Conservation (phyloP, 305 asterid species). For the Fraxinus sp. region DNA sequence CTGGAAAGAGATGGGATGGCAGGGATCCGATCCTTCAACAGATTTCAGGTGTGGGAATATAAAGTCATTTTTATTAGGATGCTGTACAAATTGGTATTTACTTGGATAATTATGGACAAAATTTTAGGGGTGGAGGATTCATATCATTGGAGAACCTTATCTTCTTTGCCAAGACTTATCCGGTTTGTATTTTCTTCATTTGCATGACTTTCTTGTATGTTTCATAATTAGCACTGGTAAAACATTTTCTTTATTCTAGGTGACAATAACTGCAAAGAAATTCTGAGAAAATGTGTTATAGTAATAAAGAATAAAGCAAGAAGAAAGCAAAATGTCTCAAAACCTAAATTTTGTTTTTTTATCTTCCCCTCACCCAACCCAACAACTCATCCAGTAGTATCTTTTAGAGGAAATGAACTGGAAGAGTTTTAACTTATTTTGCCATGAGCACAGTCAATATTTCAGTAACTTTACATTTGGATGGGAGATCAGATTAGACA, state of each 20-base stretch:
- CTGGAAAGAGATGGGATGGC: conserved; percentile 99
- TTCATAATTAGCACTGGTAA: not conserved
- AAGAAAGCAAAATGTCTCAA: not conserved
- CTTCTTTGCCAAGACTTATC: conserved; percentile 47
- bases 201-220: not conserved
- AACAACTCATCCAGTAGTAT: not conserved
- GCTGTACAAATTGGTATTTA: conserved; percentile 12
- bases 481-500: not conserved
- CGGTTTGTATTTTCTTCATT: conserved; percentile 36
- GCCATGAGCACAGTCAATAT: not conserved
- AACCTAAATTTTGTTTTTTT: not conserved
- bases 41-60: conserved; percentile 72
- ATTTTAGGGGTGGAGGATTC: conserved; percentile 91
- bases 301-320: not conserved
- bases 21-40: conserved; percentile 93
- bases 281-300: not conserved
- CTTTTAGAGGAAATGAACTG: not conserved
- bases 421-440: not conserved
- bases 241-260: not conserved
- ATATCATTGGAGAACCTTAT: conserved; percentile 61
- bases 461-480: not conserved
- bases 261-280: not conserved
- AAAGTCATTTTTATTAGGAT: not conserved
- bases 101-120: conserved; percentile 18
- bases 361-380: not conserved